Evolutionary conservation across 1,284 basidiomycete genomes (phyloP), one percentile per base, ranked within the genome.

Genomic region (Golubevia sp.): DNA sequence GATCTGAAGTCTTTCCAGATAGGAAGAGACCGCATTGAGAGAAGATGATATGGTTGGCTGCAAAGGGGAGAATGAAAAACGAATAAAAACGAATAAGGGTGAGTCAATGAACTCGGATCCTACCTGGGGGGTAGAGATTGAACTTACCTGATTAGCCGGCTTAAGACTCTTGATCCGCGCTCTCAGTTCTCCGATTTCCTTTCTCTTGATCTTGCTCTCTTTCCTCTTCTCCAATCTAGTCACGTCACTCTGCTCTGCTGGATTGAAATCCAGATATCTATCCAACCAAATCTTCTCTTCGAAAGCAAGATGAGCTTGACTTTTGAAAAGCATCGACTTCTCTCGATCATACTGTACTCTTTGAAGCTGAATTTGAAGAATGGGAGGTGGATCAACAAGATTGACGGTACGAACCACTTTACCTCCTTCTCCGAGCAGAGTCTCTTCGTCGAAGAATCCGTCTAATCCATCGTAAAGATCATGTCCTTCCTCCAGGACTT

Each of bases 401-500:
- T 73, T 73, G 21, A 83, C 77, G 0, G 68, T 67, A n/a, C 80
- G 72, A 30, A 63, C 63, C 55, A 78, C 70, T 3, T 59, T 58
- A 0, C 74, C 77, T 8, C 67, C 64, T 25, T 66, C 62, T 26
- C 62, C 64, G 8, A 67, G 61, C 48, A 81, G 67, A 1, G 64
- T 66, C 52, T 81, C 78, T 34, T 79, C 79, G 62, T 77, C 77
- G 49, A 83, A 82, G 59, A 79, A 83, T 25, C 77, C 74, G 55
- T 83, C 80, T 23, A 83, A 70, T 6, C 75, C 75, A 55, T 79
- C 76, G 62, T 78, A 77, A 30, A 79, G 55, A 53, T 77, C 70
- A 15, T 64, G 64, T 0, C 73, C 70, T 23, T 75, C 73, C 21
- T 72, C 70, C 18, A 73, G 56, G 24, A 81, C 75, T 30, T 74